phyloP scores from a whole-genome alignment of 2,329 filamentous ascomycete genomes.

The Bipolaris zeicola region DNA sequence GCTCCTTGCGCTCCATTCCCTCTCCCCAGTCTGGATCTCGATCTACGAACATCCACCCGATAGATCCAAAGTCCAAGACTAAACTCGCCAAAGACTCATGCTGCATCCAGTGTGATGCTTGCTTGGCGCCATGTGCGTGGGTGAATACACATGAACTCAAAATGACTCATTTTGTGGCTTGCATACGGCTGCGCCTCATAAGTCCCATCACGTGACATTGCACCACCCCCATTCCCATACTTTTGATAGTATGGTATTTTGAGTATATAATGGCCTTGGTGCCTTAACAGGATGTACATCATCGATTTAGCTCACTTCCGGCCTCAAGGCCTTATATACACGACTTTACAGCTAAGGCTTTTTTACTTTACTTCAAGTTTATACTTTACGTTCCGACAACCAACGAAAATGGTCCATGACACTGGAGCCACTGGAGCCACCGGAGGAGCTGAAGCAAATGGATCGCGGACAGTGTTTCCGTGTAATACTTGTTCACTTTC shows the following conservation, averaged over 20 bases:
- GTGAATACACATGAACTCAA: background rate
- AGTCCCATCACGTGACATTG: background rate
- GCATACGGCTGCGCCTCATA: background rate
- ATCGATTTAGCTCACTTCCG: background rate
- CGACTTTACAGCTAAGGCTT: background rate
- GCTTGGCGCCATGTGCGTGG: background rate
- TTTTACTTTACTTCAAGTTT: background rate
- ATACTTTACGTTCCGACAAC: background rate
- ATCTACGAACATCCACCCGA: background rate
- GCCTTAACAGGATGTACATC: background rate
- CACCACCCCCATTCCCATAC: background rate
- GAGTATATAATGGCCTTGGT: background rate
- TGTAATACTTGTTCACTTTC: constrained; percentile 7
- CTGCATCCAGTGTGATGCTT: background rate
- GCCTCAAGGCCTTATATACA: background rate
- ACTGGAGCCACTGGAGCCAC: background rate
- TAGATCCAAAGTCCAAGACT: background rate
- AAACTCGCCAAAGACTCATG: background rate
- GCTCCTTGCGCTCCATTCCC: background rate
- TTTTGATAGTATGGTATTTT: background rate
- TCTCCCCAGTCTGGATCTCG: background rate
- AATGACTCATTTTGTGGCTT: constrained; percentile 5
- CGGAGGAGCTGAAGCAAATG: background rate
- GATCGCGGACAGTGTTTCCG: background rate
- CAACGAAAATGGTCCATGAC: background rate